Base-by-base conservation (phyloP, 192 early-diverging fungal species). In the Coemansia umbellata region DNA sequence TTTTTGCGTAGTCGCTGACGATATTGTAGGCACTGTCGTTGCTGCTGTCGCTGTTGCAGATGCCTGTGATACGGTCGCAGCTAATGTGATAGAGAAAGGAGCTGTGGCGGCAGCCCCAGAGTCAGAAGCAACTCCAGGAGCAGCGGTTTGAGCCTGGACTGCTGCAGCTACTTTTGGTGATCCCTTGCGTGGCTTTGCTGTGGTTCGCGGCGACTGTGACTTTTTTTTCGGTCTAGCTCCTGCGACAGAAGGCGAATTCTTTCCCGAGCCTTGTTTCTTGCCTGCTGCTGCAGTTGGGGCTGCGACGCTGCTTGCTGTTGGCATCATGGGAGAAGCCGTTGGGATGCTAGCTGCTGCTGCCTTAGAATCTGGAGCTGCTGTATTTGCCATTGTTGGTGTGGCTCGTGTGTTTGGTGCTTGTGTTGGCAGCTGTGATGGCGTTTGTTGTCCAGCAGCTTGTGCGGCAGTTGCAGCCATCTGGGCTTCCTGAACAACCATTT, bases 191-290 rank as follows among this genome's bases (percentile, higher is more conserved):
- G 64, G 9, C 56, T 74, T 74, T 17, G 71, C 24, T 3, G 58
- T 28, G 1, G 70, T 64, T 32, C 60, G 60, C 9, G 72, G 72
- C n/a, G 72, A 68, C 45, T 68, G 65, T 2, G 72, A 68, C 51
- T 75, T 75, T 37, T 74, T 74, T 36, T 74, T 74, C 10, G 58
- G 50, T 47, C 66, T 74, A 15, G 63, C 21, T 14, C 51, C 58
- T 14, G 55, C 50, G 13, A 63, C 64, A 0, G 71, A 66, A 2
- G 71, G 59, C 19, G 71, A 63, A 13, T 31, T 51, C 47, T 74
- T 74, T 1, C 60, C 64, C 14, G 64, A 63, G 0, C 45, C 42
- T 18, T 63, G 67, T 37, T 55, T 63, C 47, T 74, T 74, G 4
- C 37, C 42, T 1, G 43, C 47, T 15, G 31, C 15, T 3, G 51